Percentiles rank a stretch among this genome's conserved stretches.
Conservation (phyloP, 2,329 filamentous ascomycete genomes). For the Aquanectria penicillioides region DNA sequence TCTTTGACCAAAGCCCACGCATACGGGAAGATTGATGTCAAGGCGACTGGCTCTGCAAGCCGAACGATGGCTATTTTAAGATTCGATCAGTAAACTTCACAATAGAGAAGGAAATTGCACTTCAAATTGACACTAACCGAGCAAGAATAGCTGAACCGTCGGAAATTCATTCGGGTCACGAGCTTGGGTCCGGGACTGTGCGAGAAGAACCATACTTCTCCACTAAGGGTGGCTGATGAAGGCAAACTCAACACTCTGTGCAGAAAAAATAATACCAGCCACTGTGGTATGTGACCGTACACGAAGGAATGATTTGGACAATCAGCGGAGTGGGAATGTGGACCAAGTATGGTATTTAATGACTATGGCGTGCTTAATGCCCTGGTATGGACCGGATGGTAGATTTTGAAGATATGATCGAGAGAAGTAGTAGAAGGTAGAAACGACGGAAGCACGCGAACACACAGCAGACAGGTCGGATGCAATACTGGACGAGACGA, state of each 20-base stretch:
- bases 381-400: too few relatives aligned
- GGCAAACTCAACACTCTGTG: too few relatives aligned
- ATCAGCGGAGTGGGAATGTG: too few relatives aligned
- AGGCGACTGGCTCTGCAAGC: conserved; percentile 89
- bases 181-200: conserved; percentile 59
- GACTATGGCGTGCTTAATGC: too few relatives aligned
- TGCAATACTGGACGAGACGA: conserved; percentile 18
- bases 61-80: conserved; percentile 80
- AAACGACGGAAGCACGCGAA: too few relatives aligned
- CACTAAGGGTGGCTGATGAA: conserved; percentile 53
- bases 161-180: conserved; percentile 81
- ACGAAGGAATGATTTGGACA: too few relatives aligned
- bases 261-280: too few relatives aligned
- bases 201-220: conserved; percentile 63
- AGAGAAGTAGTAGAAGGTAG: too few relatives aligned
- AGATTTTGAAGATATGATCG: too few relatives aligned
- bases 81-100: conserved; percentile 26
- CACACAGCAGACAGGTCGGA: conserved; percentile 11
- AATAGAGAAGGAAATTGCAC: not conserved
- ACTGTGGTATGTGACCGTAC: too few relatives aligned
- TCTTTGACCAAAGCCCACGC: conserved; percentile 85
- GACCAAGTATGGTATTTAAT: too few relatives aligned
- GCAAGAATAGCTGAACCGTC: conserved; percentile 81
- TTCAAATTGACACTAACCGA: conserved; percentile 68
- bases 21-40: conserved; percentile 94